Evolutionary conservation across 2,329 filamentous ascomycete species (phyloP), one percentile per base, ranked within the genome.

Genomic region (Aspergillus ochraceoroseus): DNA sequence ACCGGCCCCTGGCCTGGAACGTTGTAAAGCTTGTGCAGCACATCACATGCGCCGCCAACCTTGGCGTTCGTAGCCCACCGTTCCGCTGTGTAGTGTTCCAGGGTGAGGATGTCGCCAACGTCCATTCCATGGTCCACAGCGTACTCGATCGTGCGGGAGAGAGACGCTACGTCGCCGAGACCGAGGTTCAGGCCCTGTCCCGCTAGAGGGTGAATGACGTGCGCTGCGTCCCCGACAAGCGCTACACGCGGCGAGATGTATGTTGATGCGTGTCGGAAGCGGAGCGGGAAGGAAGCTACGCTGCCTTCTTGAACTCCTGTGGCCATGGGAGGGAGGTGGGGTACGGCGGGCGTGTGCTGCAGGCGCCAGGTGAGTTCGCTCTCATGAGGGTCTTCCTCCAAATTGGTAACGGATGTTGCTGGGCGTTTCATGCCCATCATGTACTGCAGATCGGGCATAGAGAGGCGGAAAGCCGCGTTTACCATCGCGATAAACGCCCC

Each of bases 151-250:
- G 81, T 81, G 47, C 74, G 75, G 5, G 82, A 80, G 0, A 98
- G 76, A 38, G 84, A 83, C 55, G 87, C 82, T 0, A 92, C 85
- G 60, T 98, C 92, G 12, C 80, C 88, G 48, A 96, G 83, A 1
- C 92, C 92, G 55, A 94, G 85, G 59, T 98, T 98, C 9, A 98
- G 73, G 1, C 92, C 92, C 65, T 96, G 92, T 1, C 92, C 92
- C 1, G 87, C 92, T 3, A 98, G 80, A 0, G 92, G 92, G 63
- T 98, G 92, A 50, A 95, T 82, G 1, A 89, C 94, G 63, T 98
- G 92, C 5, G 92, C 92, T 1, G 92, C 92, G 52, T 98, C 92
- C 46, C 92, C 92, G 23, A 98, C 80, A 1, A 98, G 77, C 1
- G 89, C 92, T 6, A 95, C 73, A n/a, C 92, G 83, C 57, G 95